Conservation (phyloP, 495 filamentous ascomycete species). For the Lasiosphaeriaceae sp. region DNA sequence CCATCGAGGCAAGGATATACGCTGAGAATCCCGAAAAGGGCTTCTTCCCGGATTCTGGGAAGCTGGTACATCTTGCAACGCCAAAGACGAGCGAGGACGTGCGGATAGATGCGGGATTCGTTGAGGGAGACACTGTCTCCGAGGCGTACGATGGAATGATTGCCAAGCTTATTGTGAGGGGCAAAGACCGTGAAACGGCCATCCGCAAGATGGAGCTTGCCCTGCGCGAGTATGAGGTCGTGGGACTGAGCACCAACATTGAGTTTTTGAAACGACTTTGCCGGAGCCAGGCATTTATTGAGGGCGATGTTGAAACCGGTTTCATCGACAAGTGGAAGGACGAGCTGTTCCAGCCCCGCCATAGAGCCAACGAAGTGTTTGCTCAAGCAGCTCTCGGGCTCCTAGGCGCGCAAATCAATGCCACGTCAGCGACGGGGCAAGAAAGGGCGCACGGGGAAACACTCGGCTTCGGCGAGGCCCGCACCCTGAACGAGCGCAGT, state of each 20-base stretch:
- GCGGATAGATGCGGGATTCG: conserved; percentile 89
- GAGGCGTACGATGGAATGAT: conserved; percentile 99
- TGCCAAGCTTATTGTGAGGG: conserved; percentile 92
- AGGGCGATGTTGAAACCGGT: conserved; percentile 89
- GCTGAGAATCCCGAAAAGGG: conserved; percentile 87
- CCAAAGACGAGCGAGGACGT: conserved; percentile 66
- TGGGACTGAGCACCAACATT: conserved; percentile 90
- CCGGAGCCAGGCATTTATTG: conserved; percentile 73
- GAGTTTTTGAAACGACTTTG: conserved; percentile 91
- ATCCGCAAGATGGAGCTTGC: conserved; percentile 79
- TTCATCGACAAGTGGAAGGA: conserved; percentile 86
- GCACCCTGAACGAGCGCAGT: conserved; percentile 36
- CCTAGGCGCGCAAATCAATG: conserved; percentile 34
- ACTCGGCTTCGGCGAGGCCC: conserved; percentile 51
- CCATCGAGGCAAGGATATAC: conserved; percentile 94
- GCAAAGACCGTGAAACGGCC: conserved; percentile 70
- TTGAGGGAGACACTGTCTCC: conserved; percentile 85
- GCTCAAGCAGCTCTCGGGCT: conserved; percentile 80
- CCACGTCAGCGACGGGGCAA: conserved; percentile 10
- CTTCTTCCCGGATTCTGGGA: conserved; percentile 94
- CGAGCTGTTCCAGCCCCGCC: conserved; percentile 60
- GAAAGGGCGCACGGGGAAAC: conserved; percentile 42
- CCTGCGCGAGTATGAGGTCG: conserved; percentile 86
- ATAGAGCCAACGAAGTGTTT: conserved; percentile 61
- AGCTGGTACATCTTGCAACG: conserved; percentile 73